These are phyloP conservation scores for Candida tibetensis DNA, from an alignment of 805 yeast genomes.

Conservation along the genomic window DNA sequence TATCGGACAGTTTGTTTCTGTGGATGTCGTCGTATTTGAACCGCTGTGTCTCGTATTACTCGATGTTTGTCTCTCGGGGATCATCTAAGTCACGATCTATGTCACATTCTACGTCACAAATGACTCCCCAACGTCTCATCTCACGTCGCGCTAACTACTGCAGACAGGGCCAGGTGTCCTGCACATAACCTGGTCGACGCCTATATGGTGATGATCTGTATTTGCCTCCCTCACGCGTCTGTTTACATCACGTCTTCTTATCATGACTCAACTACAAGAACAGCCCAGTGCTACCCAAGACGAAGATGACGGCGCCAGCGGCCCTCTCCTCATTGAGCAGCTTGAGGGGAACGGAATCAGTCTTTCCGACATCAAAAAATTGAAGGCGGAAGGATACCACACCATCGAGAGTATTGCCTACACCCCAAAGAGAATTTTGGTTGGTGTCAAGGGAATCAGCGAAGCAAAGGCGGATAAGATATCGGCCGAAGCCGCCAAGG, in stretches of 20 bases:
- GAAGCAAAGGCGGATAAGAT: constrained; percentile 92
- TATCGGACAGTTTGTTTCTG: too few relatives aligned
- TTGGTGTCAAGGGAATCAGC: constrained; percentile 84
- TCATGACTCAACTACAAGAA: constrained; percentile 10
- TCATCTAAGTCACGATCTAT: too few relatives aligned
- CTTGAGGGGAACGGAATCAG: constrained; percentile 85
- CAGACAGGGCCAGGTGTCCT: too few relatives aligned
- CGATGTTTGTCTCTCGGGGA: too few relatives aligned
- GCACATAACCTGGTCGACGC: too few relatives aligned
- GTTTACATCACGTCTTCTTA: not conserved
- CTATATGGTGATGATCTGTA: too few relatives aligned
- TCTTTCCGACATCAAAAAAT: constrained; percentile 70
- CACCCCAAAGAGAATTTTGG: constrained; percentile 77
- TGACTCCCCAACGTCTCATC: too few relatives aligned
- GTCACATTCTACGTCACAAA: too few relatives aligned
- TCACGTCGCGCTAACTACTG: too few relatives aligned
- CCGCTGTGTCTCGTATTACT: too few relatives aligned
- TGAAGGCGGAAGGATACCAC: constrained; percentile 78
- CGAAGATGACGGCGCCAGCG: constrained; percentile 54
- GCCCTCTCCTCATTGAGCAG: constrained; percentile 54
- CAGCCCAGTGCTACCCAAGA: constrained; percentile 25
- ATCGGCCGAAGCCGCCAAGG: constrained; percentile 75
- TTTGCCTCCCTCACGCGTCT: constrained; percentile 7
- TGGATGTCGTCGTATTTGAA: too few relatives aligned
- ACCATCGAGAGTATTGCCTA: constrained; percentile 93